Evolutionary conservation across 441 rosid species (phyloP), one percentile per base, ranked within the genome.

Genomic region (Populus tomentosa): DNA sequence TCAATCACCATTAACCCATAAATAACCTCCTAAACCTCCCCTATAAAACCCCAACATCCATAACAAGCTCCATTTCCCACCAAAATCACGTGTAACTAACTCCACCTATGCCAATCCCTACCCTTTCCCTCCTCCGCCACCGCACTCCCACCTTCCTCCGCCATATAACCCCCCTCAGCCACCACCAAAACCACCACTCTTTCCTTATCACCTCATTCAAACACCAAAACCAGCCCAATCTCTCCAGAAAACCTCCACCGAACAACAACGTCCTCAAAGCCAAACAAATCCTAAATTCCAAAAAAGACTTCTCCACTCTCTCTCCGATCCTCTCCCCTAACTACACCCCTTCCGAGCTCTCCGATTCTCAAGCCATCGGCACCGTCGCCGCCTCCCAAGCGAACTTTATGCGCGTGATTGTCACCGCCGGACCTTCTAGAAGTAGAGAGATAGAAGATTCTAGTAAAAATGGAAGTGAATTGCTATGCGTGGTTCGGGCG

Each of bases 391-490:
- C 98, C 1, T 89, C 98, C 26, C 98, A 94, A 79, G 98, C 98
- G 10, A 94, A 94, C 86, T 95, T 91, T 85, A 95, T 95, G 98
- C 97, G 98, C 36, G 98, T 95, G 64, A 83, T 91, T 35, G 90
- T 93, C 62, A 24, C 36, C 53, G 73, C 46, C 1, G 82, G 42
- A 28, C 2, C 78, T 28, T 28, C 30, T 28, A 28, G 3, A 28
- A 28, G 30, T 3, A 75, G 71, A 5, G 11, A 63, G 67, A 11
- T 11, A 18, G 32, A 67, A 11, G 20, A 67, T 10, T 40, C 50
- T 40, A 75, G 36, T 28, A 77, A 79, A 73, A 68, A 32, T 6
- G 94, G 94, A 24, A 82, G 86, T 28, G 98, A 95, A 87, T 73
- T 95, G 82, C 89, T 95, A 16, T 95, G 98, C 70, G 97, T 91